Percentiles rank a stretch among this genome's conserved stretches.
These are phyloP conservation scores for Blastomyces parvus DNA, from an alignment of 2,329 filamentous ascomycete species.

Conservation along the genomic window DNA sequence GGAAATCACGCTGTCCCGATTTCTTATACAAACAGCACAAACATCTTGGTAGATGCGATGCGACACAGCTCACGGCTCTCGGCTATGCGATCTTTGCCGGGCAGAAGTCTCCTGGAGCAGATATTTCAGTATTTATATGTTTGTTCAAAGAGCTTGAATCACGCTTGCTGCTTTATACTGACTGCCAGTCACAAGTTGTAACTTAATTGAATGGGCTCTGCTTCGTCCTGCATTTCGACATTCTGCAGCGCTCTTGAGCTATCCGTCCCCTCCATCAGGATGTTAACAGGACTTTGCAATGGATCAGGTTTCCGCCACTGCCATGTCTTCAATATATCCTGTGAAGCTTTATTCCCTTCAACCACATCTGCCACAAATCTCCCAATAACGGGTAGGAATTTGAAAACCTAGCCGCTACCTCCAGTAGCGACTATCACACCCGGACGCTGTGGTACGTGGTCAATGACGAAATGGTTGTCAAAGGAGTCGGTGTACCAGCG, in stretches of 20 bases:
- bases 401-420: conserved; percentile 54
- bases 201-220: too few relatives aligned
- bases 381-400: conserved; percentile 52
- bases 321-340: conserved; percentile 20
- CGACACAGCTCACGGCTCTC: not conserved
- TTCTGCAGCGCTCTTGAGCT: conserved; percentile 16
- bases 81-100: not conserved
- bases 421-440: conserved; percentile 52
- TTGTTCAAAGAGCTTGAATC: too few relatives aligned
- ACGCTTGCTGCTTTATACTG: too few relatives aligned
- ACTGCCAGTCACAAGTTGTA: not conserved
- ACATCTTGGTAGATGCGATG: too few relatives aligned
- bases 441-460: conserved; percentile 41
- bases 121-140: not conserved
- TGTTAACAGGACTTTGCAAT: conserved; percentile 15
- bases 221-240: conserved; percentile 10
- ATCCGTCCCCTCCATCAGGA: conserved; percentile 19
- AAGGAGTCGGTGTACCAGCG: conserved; percentile 52
- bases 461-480: conserved; percentile 47
- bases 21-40: not conserved
- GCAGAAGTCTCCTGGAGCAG: not conserved
- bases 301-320: conserved; percentile 18
- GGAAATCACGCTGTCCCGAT: not conserved
- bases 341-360: conserved; percentile 29
- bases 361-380: conserved; percentile 46